Evolutionary conservation across 257 asterid species (phyloP).

Genomic region (Nicotiana undulata): DNA sequence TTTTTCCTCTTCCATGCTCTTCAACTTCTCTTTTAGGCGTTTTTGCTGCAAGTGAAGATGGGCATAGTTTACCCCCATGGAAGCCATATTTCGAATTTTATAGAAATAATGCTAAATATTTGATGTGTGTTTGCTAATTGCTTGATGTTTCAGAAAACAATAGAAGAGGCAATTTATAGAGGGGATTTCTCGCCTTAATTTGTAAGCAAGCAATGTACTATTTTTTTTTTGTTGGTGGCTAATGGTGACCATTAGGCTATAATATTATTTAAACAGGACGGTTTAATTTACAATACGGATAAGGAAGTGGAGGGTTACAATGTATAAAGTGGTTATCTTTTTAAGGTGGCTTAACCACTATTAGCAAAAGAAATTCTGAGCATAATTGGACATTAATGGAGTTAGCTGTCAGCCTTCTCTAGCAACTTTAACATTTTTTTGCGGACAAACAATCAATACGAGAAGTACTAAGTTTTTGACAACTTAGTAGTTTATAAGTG

Average conservation of each 20-base stretch:
- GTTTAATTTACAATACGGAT: not conserved
- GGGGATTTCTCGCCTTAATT: not conserved
- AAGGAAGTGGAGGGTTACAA: slow-evolving; percentile 11
- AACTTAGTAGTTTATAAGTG: too few species aligned
- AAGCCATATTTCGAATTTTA: slow-evolving; percentile 23
- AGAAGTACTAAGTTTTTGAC: too few species aligned
- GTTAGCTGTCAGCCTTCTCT: too few species aligned
- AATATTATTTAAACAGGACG: not conserved
- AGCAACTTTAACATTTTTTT: too few species aligned
- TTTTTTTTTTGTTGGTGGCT: not conserved
- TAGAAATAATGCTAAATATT: not conserved
- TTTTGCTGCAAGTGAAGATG: slow-evolving; percentile 34
- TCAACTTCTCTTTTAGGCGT: slow-evolving; percentile 22
- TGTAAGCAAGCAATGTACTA: not conserved
- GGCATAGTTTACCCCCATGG: slow-evolving; percentile 41
- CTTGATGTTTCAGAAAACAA: not conserved
- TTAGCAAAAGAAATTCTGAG: not conserved
- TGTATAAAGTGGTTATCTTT: slow-evolving; percentile 18
- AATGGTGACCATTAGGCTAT: not conserved
- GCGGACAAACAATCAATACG: too few species aligned
- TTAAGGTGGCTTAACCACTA: slow-evolving; percentile 21
- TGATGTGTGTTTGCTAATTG: not conserved
- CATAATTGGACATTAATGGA: too few species aligned
- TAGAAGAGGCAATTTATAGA: slow-evolving; percentile 27
- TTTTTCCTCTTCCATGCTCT: slow-evolving; percentile 24